A percentile compares a stretch with the other conserved stretches of the same genome.
phyloP scores from a whole-genome alignment of 805 yeast genomes.

The Schizosaccharomyces pombe region ASM294v3 CU329670.1:5299001-5299500 shows the following conservation, averaged over 20 bases:
- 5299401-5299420: not conserved
- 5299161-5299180: too few species aligned
- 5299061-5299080: not conserved
- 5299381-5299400: not conserved
- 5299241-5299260: constrained; percentile 59
- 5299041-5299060: constrained; percentile 7
- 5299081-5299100: not conserved
- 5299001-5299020: constrained; percentile 70
- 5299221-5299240: constrained; percentile 45
- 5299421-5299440: not conserved
- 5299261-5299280: constrained; percentile 49
- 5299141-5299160: constrained; percentile 1
- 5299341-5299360: constrained; percentile 68
- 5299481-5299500: constrained; percentile 19
- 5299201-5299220: constrained; percentile 20
- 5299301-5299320: constrained; percentile 58
- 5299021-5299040: constrained; percentile 64
- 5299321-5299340: constrained; percentile 61
- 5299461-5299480: not conserved
- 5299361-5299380: not conserved
- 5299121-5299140: not conserved
- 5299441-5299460: not conserved
- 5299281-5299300: constrained; percentile 26
- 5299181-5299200: constrained; percentile 43
- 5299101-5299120: not conserved